phyloP scores from a whole-genome alignment of 2,329 filamentous ascomycete species.

The Neoarthrinium moseri region DNA sequence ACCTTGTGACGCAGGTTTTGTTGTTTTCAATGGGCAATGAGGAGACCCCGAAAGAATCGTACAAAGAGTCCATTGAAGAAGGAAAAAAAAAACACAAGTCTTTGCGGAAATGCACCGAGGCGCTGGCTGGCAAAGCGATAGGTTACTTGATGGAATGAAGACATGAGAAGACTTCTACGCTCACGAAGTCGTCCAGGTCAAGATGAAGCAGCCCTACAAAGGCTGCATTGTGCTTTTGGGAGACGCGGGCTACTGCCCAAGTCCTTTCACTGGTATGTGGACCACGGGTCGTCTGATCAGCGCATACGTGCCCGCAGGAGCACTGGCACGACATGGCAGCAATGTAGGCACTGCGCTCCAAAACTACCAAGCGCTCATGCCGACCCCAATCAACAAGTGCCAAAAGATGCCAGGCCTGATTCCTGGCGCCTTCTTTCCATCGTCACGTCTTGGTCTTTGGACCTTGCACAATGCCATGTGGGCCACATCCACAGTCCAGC shows the following conservation, averaged over 20 bases:
- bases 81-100: conserved; percentile 20
- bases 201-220: conserved; percentile 38
- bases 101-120: conserved; percentile 29
- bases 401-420: conserved; percentile 36
- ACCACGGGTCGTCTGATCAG: conserved; percentile 46
- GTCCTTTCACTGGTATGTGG: conserved; percentile 49
- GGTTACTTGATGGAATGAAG: conserved; percentile 12
- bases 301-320: conserved; percentile 57
- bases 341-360: conserved; percentile 32
- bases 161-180: conserved; percentile 46
- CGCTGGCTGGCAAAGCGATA: conserved; percentile 18
- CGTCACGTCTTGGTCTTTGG: conserved; percentile 20
- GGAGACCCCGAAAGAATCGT: conserved; percentile 9
- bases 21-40: conserved; percentile 23
- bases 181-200: conserved; percentile 42
- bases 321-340: conserved; percentile 34
- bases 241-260: conserved; percentile 52
- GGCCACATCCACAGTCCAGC: conserved; percentile 20
- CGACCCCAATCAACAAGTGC: conserved; percentile 40
- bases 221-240: conserved; percentile 51
- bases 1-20: conserved; percentile 32
- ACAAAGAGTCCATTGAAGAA: conserved; percentile 12
- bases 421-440: conserved; percentile 14
- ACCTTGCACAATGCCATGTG: conserved; percentile 24
- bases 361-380: conserved; percentile 41